phyloP scores from a whole-genome alignment of 192 early-diverging fungal genomes.

The Funneliformis mosseae region DNA sequence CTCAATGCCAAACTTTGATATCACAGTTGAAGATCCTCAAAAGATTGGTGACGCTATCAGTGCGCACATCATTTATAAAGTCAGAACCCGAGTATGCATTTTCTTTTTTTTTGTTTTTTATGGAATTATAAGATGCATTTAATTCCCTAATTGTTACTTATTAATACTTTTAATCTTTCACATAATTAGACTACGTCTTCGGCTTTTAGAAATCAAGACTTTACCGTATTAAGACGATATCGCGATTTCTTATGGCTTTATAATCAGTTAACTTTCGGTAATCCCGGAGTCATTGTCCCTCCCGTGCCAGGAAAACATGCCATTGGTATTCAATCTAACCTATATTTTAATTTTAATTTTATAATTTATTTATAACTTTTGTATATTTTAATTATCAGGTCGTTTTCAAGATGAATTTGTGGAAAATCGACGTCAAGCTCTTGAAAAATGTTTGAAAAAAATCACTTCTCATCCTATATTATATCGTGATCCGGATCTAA shows the following conservation, averaged over 20 bases:
- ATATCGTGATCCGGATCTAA: constrained; percentile 79
- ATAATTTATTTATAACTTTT: neutral
- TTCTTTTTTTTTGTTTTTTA: too few species aligned
- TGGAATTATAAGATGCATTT: neutral
- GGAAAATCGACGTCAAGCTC: constrained; percentile 77
- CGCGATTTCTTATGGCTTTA: constrained; percentile 95
- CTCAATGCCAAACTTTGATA: constrained; percentile 57
- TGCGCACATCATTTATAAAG: constrained; percentile 85
- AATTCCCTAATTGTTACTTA: neutral
- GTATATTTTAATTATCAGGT: constrained; percentile 43
- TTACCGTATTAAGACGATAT: constrained; percentile 85
- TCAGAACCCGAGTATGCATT: constrained; percentile 67
- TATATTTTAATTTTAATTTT: neutral
- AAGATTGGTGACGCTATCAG: constrained; percentile 89
- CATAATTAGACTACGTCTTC: constrained; percentile 67
- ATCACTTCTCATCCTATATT: constrained; percentile 81
- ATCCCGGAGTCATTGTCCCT: constrained; percentile 90
- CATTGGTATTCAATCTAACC: constrained; percentile 53
- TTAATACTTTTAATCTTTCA: neutral
- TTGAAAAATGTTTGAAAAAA: constrained; percentile 83
- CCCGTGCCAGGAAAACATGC: constrained; percentile 94
- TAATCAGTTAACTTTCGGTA: constrained; percentile 72
- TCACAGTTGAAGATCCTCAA: constrained; percentile 82
- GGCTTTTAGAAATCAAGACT: constrained; percentile 75
- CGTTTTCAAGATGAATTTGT: constrained; percentile 97